Base-by-base conservation (phyloP, 1,139 yeast genomes). In the Pichia sp. region DNA sequence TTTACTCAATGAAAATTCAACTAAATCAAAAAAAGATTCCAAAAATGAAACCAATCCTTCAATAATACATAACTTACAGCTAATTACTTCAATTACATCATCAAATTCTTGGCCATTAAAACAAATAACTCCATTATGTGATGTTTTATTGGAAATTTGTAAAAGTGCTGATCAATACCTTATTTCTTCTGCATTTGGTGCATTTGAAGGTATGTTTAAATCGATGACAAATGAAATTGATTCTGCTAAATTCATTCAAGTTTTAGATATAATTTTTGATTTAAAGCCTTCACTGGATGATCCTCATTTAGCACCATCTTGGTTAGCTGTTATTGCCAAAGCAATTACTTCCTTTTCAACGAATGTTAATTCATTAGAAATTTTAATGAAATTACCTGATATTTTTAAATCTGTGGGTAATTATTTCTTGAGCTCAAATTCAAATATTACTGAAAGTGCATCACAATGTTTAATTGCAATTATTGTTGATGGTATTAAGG, bases 291-390 rank as follows among this genome's bases (percentile, higher is more conserved):
- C 95, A 1, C 67, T 80, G 30, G 86, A 84, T 60, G 99, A 93
- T 64, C 75, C 84, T 44, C 91, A 89, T 67, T 76, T 93, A 60
- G 89, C 95, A 18, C 96, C 95, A 19, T 80, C 96, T 11, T 93
- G 99, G 99, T 78, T 90, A 49, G 96, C 97, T 0, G 96, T 90
- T 29, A 79, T 93, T 42, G 95, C 97, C 9, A 90, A 89, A 64
- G 96, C 95, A 46, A 74, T 87, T 57, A 81, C 82, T 50, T 77
- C 91, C 8, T 88, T 82, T 64, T 73, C 91, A 18, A 67, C 69
- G 19, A 62, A 62, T 48, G 73, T 85, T 56, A 80, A 84, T 56
- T 81, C 90, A 2, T 65, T 73, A 33, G 70, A 73, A 39, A 83
- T 89, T 54, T 65, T 90, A 46, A 62, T 69, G 27, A 80, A 78